Percentiles rank a stretch among this genome's conserved stretches.
Conservation (phyloP, 2,329 filamentous ascomycete genomes). For the Lithohypha guttulata region DNA sequence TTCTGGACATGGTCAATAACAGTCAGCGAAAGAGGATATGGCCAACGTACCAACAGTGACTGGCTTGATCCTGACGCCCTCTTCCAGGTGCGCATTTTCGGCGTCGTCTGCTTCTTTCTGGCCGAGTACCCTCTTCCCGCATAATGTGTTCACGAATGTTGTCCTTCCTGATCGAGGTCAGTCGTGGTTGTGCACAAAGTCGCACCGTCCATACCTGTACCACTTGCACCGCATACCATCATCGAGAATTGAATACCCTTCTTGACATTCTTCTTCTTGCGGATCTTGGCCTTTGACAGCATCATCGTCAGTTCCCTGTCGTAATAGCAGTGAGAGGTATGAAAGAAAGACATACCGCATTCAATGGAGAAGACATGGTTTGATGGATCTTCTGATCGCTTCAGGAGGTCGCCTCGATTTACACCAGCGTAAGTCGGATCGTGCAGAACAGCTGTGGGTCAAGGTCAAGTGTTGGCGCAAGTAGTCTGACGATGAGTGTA, state of each 20-base stretch:
- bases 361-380: conserved; percentile 22
- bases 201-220: conserved; percentile 61
- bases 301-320: conserved; percentile 1
- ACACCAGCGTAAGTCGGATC: too few relatives aligned
- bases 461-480: too few relatives aligned
- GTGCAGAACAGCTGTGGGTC: too few relatives aligned
- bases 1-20: conserved; percentile 48
- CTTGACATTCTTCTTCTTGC: conserved; percentile 99
- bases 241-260: conserved; percentile 99
- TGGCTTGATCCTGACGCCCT: conserved; percentile 97
- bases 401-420: too few relatives aligned
- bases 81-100: conserved; percentile 77
- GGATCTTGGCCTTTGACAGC: conserved; percentile 69
- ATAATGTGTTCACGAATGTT: conserved; percentile 98
- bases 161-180: conserved; percentile 59
- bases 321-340: too few relatives aligned
- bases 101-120: conserved; percentile 92
- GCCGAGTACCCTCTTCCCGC: conserved; percentile 80
- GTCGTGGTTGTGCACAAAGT: background rate
- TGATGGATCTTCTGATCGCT: background rate
- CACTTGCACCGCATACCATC: conserved; percentile 99
- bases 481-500: too few relatives aligned
- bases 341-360: conserved; percentile 18
- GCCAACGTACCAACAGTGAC: conserved; percentile 75
- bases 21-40: conserved; percentile 6